Conservation (phyloP, 805 yeast genomes). For the Kluyveromyces nonfermentans region DNA sequence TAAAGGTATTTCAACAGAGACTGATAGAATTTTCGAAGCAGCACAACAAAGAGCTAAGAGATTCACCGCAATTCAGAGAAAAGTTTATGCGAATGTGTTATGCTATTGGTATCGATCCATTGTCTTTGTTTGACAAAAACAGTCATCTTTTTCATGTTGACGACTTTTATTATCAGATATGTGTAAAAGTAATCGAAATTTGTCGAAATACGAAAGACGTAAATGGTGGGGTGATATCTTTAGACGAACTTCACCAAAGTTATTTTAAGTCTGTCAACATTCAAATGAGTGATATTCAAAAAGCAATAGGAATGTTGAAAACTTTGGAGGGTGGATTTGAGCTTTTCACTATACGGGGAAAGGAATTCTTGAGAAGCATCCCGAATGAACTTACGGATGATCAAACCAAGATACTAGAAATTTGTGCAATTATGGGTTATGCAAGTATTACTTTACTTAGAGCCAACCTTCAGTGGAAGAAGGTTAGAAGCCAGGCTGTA, state of each 20-base stretch:
- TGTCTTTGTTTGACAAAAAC: slow-evolving; percentile 32
- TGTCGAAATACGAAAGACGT: slow-evolving; percentile 59
- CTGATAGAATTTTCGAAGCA: slow-evolving; percentile 65
- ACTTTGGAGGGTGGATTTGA: slow-evolving; percentile 65
- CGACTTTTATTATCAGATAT: slow-evolving; percentile 58
- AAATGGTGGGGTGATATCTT: slow-evolving; percentile 75
- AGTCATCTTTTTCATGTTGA: slow-evolving; percentile 25
- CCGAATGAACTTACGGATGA: slow-evolving; percentile 59
- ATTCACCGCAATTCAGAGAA: slow-evolving; percentile 53
- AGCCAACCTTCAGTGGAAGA: slow-evolving; percentile 74
- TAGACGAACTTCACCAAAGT: slow-evolving; percentile 38
- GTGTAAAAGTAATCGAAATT: slow-evolving; percentile 66
- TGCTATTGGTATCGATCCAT: slow-evolving; percentile 78
- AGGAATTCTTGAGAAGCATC: slow-evolving; percentile 51
- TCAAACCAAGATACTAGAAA: slow-evolving; percentile 60
- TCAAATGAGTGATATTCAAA: slow-evolving; percentile 43
- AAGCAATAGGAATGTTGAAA: slow-evolving; percentile 44
- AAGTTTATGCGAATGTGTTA: slow-evolving; percentile 71
- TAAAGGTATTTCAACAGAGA: slow-evolving; percentile 68
- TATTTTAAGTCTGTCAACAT: slow-evolving; percentile 27
- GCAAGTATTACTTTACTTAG: slow-evolving; percentile 52
- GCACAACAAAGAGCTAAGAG: slow-evolving; percentile 57
- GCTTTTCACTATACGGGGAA: slow-evolving; percentile 42
- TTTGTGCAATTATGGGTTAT: slow-evolving; percentile 70
- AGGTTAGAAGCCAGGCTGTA: slow-evolving; percentile 48